Percentiles rank a stretch among this genome's conserved stretches.
Conservation (phyloP, 768 basidiomycete genomes). For the Pulveroboletus sp. region DNA sequence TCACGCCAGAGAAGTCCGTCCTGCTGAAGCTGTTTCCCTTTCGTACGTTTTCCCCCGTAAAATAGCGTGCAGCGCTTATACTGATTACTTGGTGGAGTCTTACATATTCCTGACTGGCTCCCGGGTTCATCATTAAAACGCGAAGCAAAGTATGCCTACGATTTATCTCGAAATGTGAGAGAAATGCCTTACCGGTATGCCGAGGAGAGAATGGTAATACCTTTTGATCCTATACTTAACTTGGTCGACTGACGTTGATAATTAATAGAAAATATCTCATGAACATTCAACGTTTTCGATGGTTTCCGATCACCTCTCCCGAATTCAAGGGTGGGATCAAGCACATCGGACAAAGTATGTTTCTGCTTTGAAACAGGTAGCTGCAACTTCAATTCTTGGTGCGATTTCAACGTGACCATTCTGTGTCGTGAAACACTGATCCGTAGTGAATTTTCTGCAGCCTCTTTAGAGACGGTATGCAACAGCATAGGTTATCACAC, state of each 20-base stretch:
- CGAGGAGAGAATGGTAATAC: background rate
- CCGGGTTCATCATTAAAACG: conserved; percentile 8
- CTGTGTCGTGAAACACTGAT: background rate
- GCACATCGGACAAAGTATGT: background rate
- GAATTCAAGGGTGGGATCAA: background rate
- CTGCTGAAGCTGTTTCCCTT: conserved; percentile 6
- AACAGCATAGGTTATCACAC: background rate
- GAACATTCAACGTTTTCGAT: background rate
- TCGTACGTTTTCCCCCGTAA: background rate
- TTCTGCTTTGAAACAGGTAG: conserved; percentile 1
- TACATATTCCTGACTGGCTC: conserved; percentile 22
- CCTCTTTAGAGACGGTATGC: conserved; percentile 2
- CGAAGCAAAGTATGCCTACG: background rate
- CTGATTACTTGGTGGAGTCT: conserved; percentile 12
- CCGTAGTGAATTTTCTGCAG: background rate
- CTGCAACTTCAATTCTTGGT: conserved; percentile 2
- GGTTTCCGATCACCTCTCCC: conserved; percentile 4
- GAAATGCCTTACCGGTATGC: conserved; percentile 4
- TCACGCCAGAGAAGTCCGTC: conserved; percentile 4
- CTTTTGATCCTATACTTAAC: background rate
- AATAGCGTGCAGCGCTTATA: background rate
- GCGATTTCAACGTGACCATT: background rate
- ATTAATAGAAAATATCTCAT: background rate
- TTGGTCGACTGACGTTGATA: background rate
- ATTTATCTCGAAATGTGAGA: background rate